Conservation (phyloP, 2,329 filamentous ascomycete species). For the Fusarium sp. region DNA sequence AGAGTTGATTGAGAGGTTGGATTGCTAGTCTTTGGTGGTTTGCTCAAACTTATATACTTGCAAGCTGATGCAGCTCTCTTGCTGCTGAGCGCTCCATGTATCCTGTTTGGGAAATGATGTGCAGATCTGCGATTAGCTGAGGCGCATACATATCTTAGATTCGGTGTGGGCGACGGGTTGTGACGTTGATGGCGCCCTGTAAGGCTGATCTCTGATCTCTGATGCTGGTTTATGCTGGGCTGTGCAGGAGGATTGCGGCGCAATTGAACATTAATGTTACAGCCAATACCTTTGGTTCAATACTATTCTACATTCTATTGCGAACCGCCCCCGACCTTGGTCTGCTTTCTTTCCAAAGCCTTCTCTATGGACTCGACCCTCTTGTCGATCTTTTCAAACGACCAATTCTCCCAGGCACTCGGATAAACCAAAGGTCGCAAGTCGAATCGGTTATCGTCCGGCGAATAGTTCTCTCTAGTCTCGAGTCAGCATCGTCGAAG, state of each 20-base stretch:
- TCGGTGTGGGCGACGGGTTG: conserved; percentile 9
- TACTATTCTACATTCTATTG: background rate
- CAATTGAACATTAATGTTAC: too few species aligned
- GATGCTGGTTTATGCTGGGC: too few species aligned
- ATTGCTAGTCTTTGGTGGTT: background rate
- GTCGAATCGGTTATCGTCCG: conserved; percentile 47
- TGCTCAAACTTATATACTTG: conserved; percentile 12
- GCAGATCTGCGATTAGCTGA: conserved; percentile 6
- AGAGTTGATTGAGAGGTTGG: background rate
- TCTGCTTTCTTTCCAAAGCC: conserved; percentile 20
- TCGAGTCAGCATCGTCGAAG: background rate
- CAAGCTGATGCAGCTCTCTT: background rate
- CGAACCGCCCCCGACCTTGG: background rate
- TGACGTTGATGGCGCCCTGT: conserved; percentile 10
- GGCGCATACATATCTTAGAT: conserved; percentile 13
- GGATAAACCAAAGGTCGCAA: conserved; percentile 48
- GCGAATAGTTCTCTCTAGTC: conserved; percentile 28
- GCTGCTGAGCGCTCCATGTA: conserved; percentile 7
- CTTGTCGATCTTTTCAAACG: conserved; percentile 55
- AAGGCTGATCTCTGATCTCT: too few species aligned
- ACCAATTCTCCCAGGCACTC: conserved; percentile 49
- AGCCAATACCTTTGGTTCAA: too few species aligned
- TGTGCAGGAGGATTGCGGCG: too few species aligned
- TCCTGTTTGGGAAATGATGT: conserved; percentile 9
- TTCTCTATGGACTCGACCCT: conserved; percentile 50